These are phyloP conservation scores for Calycina herbarum DNA, from an alignment of 2,329 filamentous ascomycete genomes.

Conservation along the genomic window DNA sequence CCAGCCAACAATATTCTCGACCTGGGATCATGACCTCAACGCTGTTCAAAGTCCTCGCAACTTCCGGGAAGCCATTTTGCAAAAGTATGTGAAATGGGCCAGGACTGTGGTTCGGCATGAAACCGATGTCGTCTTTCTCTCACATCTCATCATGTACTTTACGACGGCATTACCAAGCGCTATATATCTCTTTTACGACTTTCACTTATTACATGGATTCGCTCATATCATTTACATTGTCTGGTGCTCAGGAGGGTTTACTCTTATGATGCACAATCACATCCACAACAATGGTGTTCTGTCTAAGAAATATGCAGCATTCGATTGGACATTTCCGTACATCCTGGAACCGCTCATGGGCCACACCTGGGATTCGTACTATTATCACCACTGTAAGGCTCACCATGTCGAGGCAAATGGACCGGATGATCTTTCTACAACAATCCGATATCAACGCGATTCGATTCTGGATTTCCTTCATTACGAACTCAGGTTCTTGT, in stretches of 20 bases:
- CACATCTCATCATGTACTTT: slow-evolving; percentile 72
- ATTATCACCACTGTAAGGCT: slow-evolving; percentile 83
- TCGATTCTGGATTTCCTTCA: slow-evolving; percentile 63
- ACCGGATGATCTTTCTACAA: slow-evolving; percentile 72
- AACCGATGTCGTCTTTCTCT: slow-evolving; percentile 74
- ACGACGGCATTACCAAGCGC: slow-evolving; percentile 70
- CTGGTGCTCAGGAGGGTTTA: slow-evolving; percentile 72
- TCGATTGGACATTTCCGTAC: slow-evolving; percentile 72
- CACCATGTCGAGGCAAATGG: slow-evolving; percentile 83
- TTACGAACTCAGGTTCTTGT: slow-evolving; percentile 72
- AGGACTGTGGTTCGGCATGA: slow-evolving; percentile 27
- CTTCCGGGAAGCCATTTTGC: slow-evolving; percentile 16
- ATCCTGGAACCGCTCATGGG: slow-evolving; percentile 74
- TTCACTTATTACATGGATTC: slow-evolving; percentile 67
- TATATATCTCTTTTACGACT: slow-evolving; percentile 61
- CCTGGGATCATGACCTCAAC: slow-evolving; percentile 26
- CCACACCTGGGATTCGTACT: slow-evolving; percentile 84
- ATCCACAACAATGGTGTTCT: slow-evolving; percentile 76
- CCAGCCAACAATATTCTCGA: slow-evolving; percentile 29
- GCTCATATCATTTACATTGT: slow-evolving; percentile 65
- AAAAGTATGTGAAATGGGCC: slow-evolving; percentile 27
- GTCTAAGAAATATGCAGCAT: slow-evolving; percentile 49
- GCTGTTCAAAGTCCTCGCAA: slow-evolving; percentile 21
- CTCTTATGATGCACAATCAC: slow-evolving; percentile 81
- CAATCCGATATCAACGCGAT: slow-evolving; percentile 75